Percentiles rank a stretch among this genome's conserved stretches.
phyloP scores from a whole-genome alignment of 2,329 filamentous ascomycete genomes.

The Drechslera avenae region DNA sequence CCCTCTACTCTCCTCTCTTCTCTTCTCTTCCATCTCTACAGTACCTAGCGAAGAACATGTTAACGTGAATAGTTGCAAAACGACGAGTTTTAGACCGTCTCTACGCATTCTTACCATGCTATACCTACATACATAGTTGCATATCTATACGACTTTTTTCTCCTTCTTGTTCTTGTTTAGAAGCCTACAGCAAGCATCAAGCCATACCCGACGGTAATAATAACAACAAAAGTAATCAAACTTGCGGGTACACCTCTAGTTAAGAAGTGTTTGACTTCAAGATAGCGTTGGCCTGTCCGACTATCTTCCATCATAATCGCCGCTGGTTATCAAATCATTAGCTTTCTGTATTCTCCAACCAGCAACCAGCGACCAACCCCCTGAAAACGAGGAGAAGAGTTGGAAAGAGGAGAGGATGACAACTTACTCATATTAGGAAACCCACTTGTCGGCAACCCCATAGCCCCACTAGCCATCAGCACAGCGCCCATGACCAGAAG shows the following conservation, averaged over 20 bases:
- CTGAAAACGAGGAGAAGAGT: no score
- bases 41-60: no score
- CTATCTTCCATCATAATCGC: conserved; percentile 99
- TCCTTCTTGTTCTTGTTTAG: no score
- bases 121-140: no score
- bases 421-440: conserved; percentile 99
- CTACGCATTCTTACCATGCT: no score
- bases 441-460: conserved; percentile 93
- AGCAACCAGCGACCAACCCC: no score
- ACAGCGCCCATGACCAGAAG: conserved; percentile 93
- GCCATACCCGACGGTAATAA: conserved; percentile 88
- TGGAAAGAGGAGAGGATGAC: background rate
- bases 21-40: no score
- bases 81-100: no score
- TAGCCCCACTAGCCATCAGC: conserved; percentile 96
- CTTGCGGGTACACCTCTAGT: conserved; percentile 89
- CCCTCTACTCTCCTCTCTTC: no score
- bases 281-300: conserved; percentile 85
- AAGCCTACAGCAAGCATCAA: conserved; percentile 80
- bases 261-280: conserved; percentile 92
- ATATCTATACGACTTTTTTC: no score
- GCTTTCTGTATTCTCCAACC: no score
- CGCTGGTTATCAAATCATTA: conserved; percentile 57
- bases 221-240: conserved; percentile 77
- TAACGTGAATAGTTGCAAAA: no score